Evolutionary conservation across 352 stramenopile species (phyloP).

Genomic region (Blastocystis sp.): DNA sequence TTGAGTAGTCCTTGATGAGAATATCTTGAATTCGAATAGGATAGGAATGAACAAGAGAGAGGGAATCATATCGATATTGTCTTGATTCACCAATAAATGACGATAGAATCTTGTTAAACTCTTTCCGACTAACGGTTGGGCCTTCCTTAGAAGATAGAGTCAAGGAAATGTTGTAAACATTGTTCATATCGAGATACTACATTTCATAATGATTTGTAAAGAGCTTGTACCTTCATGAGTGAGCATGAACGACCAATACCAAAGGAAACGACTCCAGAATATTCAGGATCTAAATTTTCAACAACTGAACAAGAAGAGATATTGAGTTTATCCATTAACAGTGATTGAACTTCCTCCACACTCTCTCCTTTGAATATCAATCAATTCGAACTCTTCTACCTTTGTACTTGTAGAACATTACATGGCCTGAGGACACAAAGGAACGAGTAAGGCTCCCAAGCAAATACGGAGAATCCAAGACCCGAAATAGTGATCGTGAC

Average conservation of each 20-base stretch:
- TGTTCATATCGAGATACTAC: conserved; percentile 14
- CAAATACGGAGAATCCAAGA: not conserved
- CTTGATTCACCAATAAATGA: conserved; percentile 16
- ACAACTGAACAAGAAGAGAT: not conserved
- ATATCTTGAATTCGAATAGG: conserved; percentile 55
- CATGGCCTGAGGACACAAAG: not conserved
- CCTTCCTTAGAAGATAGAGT: not conserved
- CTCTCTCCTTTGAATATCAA: not conserved
- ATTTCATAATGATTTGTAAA: not conserved
- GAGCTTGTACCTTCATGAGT: not conserved
- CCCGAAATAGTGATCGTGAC: not conserved
- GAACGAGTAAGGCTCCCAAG: not conserved
- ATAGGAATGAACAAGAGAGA: conserved; percentile 18
- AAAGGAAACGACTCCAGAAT: conserved; percentile 33
- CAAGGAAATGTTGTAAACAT: conserved; percentile 3
- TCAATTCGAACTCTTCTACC: not conserved
- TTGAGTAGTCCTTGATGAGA: conserved; percentile 29
- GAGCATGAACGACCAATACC: not conserved
- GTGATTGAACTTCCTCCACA: not conserved
- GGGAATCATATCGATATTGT: not conserved
- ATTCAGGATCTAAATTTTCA: conserved; percentile 23
- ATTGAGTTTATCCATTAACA: conserved; percentile 3
- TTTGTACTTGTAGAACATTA: conserved; percentile 39
- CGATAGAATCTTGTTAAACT: not conserved
- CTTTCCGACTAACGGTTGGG: not conserved